phyloP scores from a whole-genome alignment of 2,329 filamentous ascomycete species.

The Xylaria sp. region DNA sequence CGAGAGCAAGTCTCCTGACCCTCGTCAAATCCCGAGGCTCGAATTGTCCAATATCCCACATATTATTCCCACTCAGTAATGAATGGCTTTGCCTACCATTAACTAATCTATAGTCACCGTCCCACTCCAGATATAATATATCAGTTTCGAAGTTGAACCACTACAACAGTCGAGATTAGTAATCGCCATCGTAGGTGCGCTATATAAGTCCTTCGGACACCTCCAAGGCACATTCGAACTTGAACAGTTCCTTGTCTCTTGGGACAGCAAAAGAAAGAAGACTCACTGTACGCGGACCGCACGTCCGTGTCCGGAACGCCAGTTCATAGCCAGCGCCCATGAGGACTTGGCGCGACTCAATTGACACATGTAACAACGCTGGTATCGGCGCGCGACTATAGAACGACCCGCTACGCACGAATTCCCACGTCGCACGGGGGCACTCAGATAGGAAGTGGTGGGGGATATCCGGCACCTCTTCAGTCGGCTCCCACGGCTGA shows the following conservation, averaged over 20 bases:
- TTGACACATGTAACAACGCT: constrained; percentile 44
- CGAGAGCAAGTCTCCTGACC: constrained; percentile 36
- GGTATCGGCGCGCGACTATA: constrained; percentile 43
- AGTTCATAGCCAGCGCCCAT: constrained; percentile 38
- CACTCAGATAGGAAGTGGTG: constrained; percentile 27
- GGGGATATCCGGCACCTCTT: constrained; percentile 31
- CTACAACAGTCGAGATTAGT: background rate
- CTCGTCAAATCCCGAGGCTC: constrained; percentile 35
- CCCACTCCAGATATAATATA: constrained; percentile 29
- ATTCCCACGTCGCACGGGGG: constrained; percentile 31
- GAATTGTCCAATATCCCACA: constrained; percentile 40
- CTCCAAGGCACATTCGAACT: background rate
- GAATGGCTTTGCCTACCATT: background rate
- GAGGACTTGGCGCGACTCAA: constrained; percentile 46
- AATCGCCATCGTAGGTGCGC: background rate
- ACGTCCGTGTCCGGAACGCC: constrained; percentile 40
- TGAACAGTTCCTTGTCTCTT: background rate
- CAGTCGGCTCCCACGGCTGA: constrained; percentile 37
- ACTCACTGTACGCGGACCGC: constrained; percentile 29
- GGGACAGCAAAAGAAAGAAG: background rate
- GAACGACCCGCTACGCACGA: constrained; percentile 34
- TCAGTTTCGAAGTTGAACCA: constrained; percentile 44
- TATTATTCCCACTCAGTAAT: constrained; percentile 27
- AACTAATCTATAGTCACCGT: too few species aligned
- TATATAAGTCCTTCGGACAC: background rate